These are phyloP conservation scores for Berkeleyomyces rouxiae DNA, from an alignment of 2,329 filamentous ascomycete genomes.

Conservation along the genomic window DNA sequence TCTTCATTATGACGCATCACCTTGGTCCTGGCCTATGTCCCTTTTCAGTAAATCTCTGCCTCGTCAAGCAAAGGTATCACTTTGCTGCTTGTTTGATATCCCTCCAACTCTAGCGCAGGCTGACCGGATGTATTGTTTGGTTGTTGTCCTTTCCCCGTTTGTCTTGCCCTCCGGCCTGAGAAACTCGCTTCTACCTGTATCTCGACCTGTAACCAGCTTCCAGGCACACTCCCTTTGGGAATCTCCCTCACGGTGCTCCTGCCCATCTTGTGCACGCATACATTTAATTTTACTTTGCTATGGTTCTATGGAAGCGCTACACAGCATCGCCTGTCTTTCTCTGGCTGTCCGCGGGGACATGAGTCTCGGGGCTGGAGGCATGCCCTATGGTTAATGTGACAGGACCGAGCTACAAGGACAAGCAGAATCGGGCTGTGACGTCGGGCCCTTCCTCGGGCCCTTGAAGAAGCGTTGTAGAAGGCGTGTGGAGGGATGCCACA, in stretches of 20 bases:
- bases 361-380: no score
- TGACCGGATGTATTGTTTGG: not conserved
- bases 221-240: not conserved
- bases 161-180: not conserved
- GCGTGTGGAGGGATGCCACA: not conserved
- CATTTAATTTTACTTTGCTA: not conserved
- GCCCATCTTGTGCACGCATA: not conserved
- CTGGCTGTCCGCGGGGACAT: no score
- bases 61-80: not conserved
- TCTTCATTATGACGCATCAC: not conserved
- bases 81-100: not conserved
- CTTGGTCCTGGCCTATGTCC: not conserved
- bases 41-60: not conserved
- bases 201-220: not conserved
- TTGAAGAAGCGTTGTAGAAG: not conserved
- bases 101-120: not conserved
- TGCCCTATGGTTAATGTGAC: no score
- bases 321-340: not conserved
- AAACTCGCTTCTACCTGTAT: not conserved
- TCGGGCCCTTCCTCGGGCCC: not conserved
- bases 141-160: not conserved
- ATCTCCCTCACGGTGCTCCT: not conserved
- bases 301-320: not conserved
- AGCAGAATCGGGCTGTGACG: no score
- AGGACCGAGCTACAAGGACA: no score